Base-by-base conservation (phyloP, 257 asterid genomes). In the Lavandula angustifolia region DNA sequence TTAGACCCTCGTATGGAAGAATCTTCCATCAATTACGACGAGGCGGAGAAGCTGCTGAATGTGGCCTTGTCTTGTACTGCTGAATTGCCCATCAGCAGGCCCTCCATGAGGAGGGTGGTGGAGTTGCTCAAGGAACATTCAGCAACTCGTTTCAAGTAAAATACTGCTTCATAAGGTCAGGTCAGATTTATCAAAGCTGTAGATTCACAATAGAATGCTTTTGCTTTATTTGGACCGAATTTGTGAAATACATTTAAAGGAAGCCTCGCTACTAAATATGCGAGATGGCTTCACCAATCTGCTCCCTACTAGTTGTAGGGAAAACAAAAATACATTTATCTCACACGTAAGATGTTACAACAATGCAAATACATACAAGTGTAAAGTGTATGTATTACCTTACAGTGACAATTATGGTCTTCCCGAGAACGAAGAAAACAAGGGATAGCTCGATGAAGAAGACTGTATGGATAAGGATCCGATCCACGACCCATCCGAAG, bases 401-500 rank as follows among this genome's bases (percentile, higher is more conserved):
- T 64, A 73, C 68, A 37, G 81, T 78, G 41, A 89, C 51, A 9
- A 84, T 75, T 35, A 90, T 64, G 22, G 97, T 90, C 87, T 87
- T 90, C 70, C 97, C 97, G 0, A 90, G 92, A 17, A 90, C 89
- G 35, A 90, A 90, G 83, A 84, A 85, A 66, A 75, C 92, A 51
- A 90, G 82, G 0, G 97, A 87, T 35, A 90, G 73, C 82, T 90
- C 92, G 7, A 82, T 78, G 81, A 90, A 90, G 90, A 90, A 90
- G 67, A 90, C 75, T 13, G 95, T 87, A 72, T 85, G 85, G 51
- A 83, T 68, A 55, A 87, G 92, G 71, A 85, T 61, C 50, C 97
- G 84, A 69, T 90, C 95, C 60, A 90, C 85, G 65, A 77, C 68
- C 95, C 92, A 87, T 43, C 96, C 97, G 35, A 79, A 90, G 57